Evolutionary conservation across 305 asterid species (phyloP), one percentile per base, ranked within the genome.

Genomic region (Stenogyne calaminthoides): DNA sequence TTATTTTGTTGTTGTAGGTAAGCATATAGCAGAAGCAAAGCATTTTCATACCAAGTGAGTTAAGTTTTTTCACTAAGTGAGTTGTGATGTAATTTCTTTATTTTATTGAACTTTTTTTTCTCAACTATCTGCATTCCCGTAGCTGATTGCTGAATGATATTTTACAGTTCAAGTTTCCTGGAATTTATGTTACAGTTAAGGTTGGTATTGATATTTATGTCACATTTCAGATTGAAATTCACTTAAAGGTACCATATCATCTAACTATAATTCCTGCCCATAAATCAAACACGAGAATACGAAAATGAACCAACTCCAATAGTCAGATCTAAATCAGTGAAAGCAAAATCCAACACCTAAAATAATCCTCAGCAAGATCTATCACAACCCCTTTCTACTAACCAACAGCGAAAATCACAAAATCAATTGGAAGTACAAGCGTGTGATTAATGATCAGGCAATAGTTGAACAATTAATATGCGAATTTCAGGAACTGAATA

Each of bases 1-100:
- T 59, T 49, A 9, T 36, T 56, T 44, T 73, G 68, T 63, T 58
- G 42, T 42, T 82, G 20, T 74, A 78, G 80, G 81, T 59, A 61
- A 69, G 60, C 70, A 37, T 6, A 46, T 58, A 65, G 75, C 19
- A 15, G 77, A 64, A 56, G 67, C 69, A 65, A 61, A 60, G 62
- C 63, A 69, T 69, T 64, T 68, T 46, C 63, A 27, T 55, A 18
- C 77, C 62, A 49, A 83, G 83, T 83, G 81, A 80, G 87, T 80
- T 39, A 22, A n/a, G n/a, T n/a, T n/a, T n/a, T 74, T 4, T 18
- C 11, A 54, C 63, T n/a, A 39, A 46, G 29, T 52, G 29, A 52
- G 29, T 16, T 15, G 2, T 8, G 5, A 52, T 52, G 29, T 54
- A 20, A 18, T 18, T 54, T 54, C 11, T 54, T 54, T 52, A 15